Conservation (phyloP, 2,329 filamentous ascomycete species). For the Dothistroma pini region DNA sequence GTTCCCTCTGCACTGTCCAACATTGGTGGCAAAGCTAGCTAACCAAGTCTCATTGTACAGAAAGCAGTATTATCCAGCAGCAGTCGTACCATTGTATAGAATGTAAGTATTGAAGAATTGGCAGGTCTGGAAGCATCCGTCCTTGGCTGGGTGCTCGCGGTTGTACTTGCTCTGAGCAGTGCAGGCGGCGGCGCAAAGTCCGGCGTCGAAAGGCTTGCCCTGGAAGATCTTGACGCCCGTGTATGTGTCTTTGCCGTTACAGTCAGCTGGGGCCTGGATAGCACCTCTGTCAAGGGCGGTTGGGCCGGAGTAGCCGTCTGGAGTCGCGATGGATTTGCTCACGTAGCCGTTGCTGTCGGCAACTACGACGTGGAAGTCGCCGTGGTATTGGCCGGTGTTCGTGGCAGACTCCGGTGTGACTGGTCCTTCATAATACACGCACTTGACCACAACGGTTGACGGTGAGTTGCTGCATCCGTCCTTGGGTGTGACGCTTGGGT, state of each 20-base stretch:
- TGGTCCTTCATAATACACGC: conserved; percentile 37
- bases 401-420: conserved; percentile 28
- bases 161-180: conserved; percentile 25
- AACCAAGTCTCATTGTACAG: conserved; percentile 27
- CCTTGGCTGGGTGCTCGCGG: conserved; percentile 3
- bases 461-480: conserved; percentile 34
- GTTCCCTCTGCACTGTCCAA: conserved; percentile 21
- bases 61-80: conserved; percentile 30
- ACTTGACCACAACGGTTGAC: conserved; percentile 39
- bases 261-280: conserved; percentile 34
- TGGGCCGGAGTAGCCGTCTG: conserved; percentile 22
- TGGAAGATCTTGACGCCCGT: conserved; percentile 26
- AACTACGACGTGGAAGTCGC: conserved; percentile 16
- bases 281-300: conserved; percentile 25
- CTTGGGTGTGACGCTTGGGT: conserved; percentile 30
- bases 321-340: conserved; percentile 28
- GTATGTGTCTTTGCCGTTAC: conserved; percentile 28
- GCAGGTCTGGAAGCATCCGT: conserved; percentile 25
- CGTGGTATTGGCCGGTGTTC: conserved; percentile 27
- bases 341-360: conserved; percentile 25
- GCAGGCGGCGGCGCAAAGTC: conserved; percentile 27
- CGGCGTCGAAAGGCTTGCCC: conserved; percentile 21
- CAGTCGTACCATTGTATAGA: conserved; percentile 26
- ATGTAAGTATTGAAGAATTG: conserved; percentile 28
- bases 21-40: conserved; percentile 26